These are phyloP conservation scores for Candida vartiovaarae DNA, from an alignment of 805 yeast genomes.

Conservation along the genomic window DNA sequence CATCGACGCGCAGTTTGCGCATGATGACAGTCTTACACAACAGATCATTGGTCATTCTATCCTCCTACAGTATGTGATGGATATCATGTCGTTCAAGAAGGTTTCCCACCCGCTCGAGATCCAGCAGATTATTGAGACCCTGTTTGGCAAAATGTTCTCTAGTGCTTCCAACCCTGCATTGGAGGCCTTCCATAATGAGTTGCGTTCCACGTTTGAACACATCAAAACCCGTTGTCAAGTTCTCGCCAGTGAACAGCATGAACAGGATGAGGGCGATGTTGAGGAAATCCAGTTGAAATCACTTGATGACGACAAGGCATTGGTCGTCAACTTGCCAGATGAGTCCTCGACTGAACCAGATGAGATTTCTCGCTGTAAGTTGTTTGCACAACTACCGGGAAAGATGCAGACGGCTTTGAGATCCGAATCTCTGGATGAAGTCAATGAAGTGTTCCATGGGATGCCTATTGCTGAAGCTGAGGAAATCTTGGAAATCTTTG, in stretches of 20 bases:
- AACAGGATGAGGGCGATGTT: constrained; percentile 44
- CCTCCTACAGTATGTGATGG: constrained; percentile 62
- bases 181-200: constrained; percentile 65
- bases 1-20: constrained; percentile 73
- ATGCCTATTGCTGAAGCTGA: constrained; percentile 79
- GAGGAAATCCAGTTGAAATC: constrained; percentile 77
- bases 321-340: constrained; percentile 64
- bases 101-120: constrained; percentile 28
- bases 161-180: constrained; percentile 48
- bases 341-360: constrained; percentile 39
- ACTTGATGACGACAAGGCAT: constrained; percentile 73
- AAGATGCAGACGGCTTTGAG: constrained; percentile 71
- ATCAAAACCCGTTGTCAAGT: constrained; percentile 68
- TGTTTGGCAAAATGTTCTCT: constrained; percentile 53
- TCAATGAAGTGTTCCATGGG: constrained; percentile 73
- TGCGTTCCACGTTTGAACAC: constrained; percentile 66
- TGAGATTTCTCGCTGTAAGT: constrained; percentile 38
- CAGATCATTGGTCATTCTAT: constrained; percentile 76
- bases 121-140: constrained; percentile 47
- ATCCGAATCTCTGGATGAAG: constrained; percentile 64
- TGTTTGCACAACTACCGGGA: constrained; percentile 50
- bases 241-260: constrained; percentile 36
- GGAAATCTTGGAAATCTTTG: constrained; percentile 59
- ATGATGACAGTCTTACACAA: constrained; percentile 45
- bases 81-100: constrained; percentile 31